Evolutionary conservation across 2,329 filamentous ascomycete genomes (phyloP).

Genomic region (Neopestalotiopsis sp.): DNA sequence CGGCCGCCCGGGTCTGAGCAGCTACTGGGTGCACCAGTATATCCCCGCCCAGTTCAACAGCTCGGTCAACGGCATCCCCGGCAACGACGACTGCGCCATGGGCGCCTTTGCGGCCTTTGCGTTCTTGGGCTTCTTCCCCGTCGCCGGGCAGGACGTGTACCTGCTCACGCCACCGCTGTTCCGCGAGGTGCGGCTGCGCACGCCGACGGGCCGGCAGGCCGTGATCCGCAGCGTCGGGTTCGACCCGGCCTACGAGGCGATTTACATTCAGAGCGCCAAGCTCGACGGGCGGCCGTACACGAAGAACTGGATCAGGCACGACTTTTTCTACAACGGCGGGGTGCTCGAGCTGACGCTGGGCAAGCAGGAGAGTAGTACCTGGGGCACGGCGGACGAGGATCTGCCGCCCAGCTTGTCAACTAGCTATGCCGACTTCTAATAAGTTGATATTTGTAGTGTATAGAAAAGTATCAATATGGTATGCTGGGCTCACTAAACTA

Average conservation of each 20-base stretch:
- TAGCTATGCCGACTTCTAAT: constrained; percentile 19
- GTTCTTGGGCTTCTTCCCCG: constrained; percentile 60
- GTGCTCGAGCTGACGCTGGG: constrained; percentile 65
- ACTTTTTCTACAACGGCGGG: constrained; percentile 66
- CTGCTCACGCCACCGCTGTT: constrained; percentile 58
- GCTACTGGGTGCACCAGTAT: constrained; percentile 65
- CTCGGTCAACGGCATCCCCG: constrained; percentile 61
- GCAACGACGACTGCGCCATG: constrained; percentile 64
- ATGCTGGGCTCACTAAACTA: background rate
- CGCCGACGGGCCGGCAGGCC: constrained; percentile 53
- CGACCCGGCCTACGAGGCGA: constrained; percentile 41
- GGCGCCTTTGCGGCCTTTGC: constrained; percentile 57
- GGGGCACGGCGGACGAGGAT: constrained; percentile 64
- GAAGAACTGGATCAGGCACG: constrained; percentile 68
- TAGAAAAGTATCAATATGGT: no score
- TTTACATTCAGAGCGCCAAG: constrained; percentile 66
- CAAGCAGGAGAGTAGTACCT: constrained; percentile 52
- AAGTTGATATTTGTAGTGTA: background rate
- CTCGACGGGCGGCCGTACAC: constrained; percentile 63
- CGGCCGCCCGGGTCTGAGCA: constrained; percentile 64
- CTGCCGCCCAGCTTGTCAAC: constrained; percentile 60
- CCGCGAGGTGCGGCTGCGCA: constrained; percentile 47
- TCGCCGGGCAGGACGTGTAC: constrained; percentile 60
- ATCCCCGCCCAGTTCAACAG: constrained; percentile 73
- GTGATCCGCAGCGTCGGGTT: constrained; percentile 49